Percentiles rank a stretch among this genome's conserved stretches.
phyloP scores from a whole-genome alignment of 208 protist genomes.

The Crithidia bombi region DNA sequence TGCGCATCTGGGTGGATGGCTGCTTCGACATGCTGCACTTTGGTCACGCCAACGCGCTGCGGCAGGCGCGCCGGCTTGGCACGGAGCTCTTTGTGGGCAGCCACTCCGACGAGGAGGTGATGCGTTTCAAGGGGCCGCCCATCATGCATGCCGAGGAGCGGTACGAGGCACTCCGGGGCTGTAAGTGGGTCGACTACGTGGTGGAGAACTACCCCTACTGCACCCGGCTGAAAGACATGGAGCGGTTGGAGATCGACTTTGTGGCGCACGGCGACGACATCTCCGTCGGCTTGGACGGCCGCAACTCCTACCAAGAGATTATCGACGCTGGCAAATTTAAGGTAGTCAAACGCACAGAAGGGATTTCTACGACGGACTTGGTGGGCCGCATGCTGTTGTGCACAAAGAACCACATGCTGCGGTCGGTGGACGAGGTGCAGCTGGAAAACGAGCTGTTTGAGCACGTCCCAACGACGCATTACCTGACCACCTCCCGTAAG shows the following conservation, averaged over 20 bases:
- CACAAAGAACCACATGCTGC: slow-evolving; percentile 79
- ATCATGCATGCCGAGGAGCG: slow-evolving; percentile 97
- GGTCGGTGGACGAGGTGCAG: slow-evolving; percentile 46
- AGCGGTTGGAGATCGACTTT: slow-evolving; percentile 95
- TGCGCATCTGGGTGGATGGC: slow-evolving; percentile 90
- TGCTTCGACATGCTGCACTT: slow-evolving; percentile 94
- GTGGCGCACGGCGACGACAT: slow-evolving; percentile 99
- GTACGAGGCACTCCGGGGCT: slow-evolving; percentile 93
- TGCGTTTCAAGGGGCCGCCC: slow-evolving; percentile 95
- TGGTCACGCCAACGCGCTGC: slow-evolving; percentile 88
- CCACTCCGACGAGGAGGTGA: slow-evolving; percentile 97
- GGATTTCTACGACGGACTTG: slow-evolving; percentile 98
- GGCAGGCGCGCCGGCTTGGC: slow-evolving; percentile 89
- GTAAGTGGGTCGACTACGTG: slow-evolving; percentile 99
- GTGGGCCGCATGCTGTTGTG: slow-evolving; percentile 97
- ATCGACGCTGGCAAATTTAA: slow-evolving; percentile 92
- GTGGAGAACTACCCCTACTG: slow-evolving; percentile 95
- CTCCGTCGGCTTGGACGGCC: slow-evolving; percentile 93
- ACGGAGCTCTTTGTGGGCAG: slow-evolving; percentile 97
- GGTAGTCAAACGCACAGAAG: slow-evolving; percentile 94
- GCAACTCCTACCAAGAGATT: slow-evolving; percentile 95
- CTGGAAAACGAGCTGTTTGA: slow-evolving; percentile 41
- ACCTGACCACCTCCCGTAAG: slow-evolving; percentile 93
- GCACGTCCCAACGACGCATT: slow-evolving; percentile 42
- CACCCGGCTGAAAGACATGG: slow-evolving; percentile 90